Base-by-base conservation (phyloP, 805 yeast species). In the Naumovozyma baii region DNA sequence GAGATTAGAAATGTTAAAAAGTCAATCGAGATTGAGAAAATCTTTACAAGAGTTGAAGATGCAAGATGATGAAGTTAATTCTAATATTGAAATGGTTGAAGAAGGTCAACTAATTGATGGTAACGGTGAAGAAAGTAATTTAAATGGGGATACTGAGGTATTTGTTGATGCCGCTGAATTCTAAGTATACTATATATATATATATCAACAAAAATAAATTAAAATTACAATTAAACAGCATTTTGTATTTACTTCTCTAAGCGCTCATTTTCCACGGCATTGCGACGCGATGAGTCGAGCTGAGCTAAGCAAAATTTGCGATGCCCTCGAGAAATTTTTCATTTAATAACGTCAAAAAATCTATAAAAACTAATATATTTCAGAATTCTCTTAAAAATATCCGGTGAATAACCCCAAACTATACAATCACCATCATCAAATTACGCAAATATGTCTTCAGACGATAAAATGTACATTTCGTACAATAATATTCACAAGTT, bases 401-500 rank as follows among this genome's bases (percentile, higher is more conserved):
- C 26, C 10, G 26, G 26, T 22, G 7, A 10, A 22, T 22, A 22
- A 22, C 26, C 26, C 26, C 7, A 22, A 22, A 22, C 10, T 22
- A 22, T 22, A 7, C 13, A 29, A 29, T 12, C 13, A 29, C 5
- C 15, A 13, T 29, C 13, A 29, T 5, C 15, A 8, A 9, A 29
- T 29, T 5, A 29, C 31, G 9, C 5, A 29, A 29, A 29, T 15
- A 64, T 63, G 69, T 47, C 59, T 4, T 55, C 43, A 17, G 45
- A 51, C 15, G 70, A 72, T 29, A 76, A 74, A 53, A 52, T 68
- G 37, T 82, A 76, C 63, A 77, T 84, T 48, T 78, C 88, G 16
- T 84, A 84, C 71, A 80, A 84, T 66, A 72, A 78, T 54, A 77
- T 85, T 43, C 95, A 84, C 68, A 84, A 84, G 67, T 70, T 82